phyloP scores from a whole-genome alignment of 345 rosid species.

The Abelmoschus esculentus region DNA sequence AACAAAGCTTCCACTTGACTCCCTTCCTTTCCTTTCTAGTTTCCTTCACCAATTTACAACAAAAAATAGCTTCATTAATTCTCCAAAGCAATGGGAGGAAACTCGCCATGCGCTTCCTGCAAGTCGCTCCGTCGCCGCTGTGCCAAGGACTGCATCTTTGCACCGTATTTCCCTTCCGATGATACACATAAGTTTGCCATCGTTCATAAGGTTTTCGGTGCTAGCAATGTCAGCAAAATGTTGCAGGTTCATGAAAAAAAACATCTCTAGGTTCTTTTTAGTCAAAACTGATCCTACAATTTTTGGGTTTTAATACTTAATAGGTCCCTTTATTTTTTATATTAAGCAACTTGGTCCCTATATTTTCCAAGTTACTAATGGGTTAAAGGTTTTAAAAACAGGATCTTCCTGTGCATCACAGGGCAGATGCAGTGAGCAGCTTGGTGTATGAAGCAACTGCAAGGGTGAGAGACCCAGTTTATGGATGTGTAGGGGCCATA shows the following conservation, averaged over 20 bases:
- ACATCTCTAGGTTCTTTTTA: too few species aligned
- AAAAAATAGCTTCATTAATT: neutral
- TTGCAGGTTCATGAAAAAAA: constrained; percentile 36
- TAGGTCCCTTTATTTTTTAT: neutral
- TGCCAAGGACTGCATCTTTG: constrained; percentile 55
- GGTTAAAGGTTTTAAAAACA: constrained; percentile 3
- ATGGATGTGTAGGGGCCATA: constrained; percentile 61
- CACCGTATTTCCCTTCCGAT: constrained; percentile 59
- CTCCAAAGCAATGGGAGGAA: constrained; percentile 27
- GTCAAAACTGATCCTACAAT: too few species aligned
- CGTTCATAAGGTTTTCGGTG: constrained; percentile 66
- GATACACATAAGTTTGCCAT: constrained; percentile 60
- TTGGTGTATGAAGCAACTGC: constrained; percentile 63
- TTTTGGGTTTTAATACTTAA: too few species aligned
- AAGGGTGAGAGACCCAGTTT: constrained; percentile 56
- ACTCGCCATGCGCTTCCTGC: constrained; percentile 64
- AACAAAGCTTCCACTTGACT: neutral
- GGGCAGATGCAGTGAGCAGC: constrained; percentile 61
- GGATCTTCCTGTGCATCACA: constrained; percentile 52
- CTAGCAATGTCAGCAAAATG: constrained; percentile 66
- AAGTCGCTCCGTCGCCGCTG: constrained; percentile 56
- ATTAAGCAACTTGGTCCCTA: neutral
- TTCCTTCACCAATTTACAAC: neutral
- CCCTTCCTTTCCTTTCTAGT: neutral
- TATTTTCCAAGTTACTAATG: neutral